Base-by-base conservation (phyloP, 768 basidiomycete genomes). In the Erythrobasidium yunnanense region DNA sequence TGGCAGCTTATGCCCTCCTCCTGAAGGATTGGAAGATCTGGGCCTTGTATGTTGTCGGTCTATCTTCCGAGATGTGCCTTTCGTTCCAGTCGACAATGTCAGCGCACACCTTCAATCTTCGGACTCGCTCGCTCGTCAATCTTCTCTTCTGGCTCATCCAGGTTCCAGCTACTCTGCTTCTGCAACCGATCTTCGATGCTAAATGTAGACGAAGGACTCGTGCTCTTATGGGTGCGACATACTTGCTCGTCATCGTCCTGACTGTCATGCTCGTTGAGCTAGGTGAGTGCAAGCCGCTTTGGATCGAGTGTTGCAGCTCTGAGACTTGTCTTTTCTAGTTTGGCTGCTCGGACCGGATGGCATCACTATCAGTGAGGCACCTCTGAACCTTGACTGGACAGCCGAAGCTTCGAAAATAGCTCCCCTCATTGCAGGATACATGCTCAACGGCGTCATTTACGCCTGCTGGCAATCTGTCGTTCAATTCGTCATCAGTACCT, bases 401-500 rank as follows among this genome's bases (percentile, higher is more conserved):
- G 56, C 42, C 38, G 13, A 11, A 18, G 38, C 56, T 27, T 5
- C 56, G n/a, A 34, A 42, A n/a, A 45, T 58, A 15, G 56, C 34
- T 5, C 56, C 56, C 20, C 25, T 58, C 4, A 45, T 58, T 45
- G 56, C 56, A 2, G 56, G 56, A 2, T 58, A 58, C 42, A 27
- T 58, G 7, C 56, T 58, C 38, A 58, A 58, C 29, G 56, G 56
- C 25, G 34, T 34, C 25, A 58, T 58, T 23, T 58, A 58, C 25
- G 56, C 56, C 13, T 58, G 56, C 56, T 58, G 56, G 56, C 56
- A 58, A 27, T 58, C 56, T 3, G 56, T 58, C 15, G 56, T 58
- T 22, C 56, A 58, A 25, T 58, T 30, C 25, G 45, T 42, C 13
- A 58, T 58, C 20, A 42, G 34, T 27, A 58, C 56, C 8, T 25